Base-by-base conservation (phyloP, 257 asterid species). In the Prunella vulgaris region DNA sequence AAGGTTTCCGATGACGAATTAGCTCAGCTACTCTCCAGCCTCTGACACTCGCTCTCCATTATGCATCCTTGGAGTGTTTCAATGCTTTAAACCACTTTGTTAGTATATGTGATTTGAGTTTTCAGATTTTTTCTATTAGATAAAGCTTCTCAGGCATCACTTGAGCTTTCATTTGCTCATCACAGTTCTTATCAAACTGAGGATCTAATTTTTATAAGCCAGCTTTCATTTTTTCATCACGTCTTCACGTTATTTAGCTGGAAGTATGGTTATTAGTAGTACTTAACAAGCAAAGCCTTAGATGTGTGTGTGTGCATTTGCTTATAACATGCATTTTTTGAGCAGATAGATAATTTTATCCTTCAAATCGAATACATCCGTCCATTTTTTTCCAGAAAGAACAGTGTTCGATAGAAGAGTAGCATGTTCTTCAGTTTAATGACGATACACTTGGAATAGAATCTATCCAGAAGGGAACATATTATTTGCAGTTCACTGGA, bases 1-100 rank as follows among this genome's bases (percentile, higher is more conserved):
- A 60, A 74, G 81, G 88, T 94, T 60, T 78, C 97, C 28, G 97
- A 94, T 71, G 92, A 89, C 74, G 95, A 90, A 63, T 79, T 94
- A 13, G 97, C 99, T 13, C 37, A 83, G 54, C 78, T 89, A 8
- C 87, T 89, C 22, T 76, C 95, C 71, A 84, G 75, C 38, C 84
- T 90, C 59, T 92, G 76, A 85, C 10, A 5, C 28, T 24, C 37
- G 3, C 12, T 24, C 17, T 28, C 0, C 12, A 56, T 21, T 0
- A 60, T 22, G 54, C 21, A 21, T 20, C 10, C n/a, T 20, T 17
- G 53, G 14, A 52, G 33, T 18, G 37, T 53, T 30, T 53, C 14
- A 2, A 67, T 51, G 51, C 51, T 67, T 20, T 52, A 12, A 52
- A 51, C 24, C 24, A 18, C 42, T 35, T 35, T 12, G 12, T 10